Evolutionary conservation across 768 basidiomycete species (phyloP).

Genomic region (Boletus coccyginus): DNA sequence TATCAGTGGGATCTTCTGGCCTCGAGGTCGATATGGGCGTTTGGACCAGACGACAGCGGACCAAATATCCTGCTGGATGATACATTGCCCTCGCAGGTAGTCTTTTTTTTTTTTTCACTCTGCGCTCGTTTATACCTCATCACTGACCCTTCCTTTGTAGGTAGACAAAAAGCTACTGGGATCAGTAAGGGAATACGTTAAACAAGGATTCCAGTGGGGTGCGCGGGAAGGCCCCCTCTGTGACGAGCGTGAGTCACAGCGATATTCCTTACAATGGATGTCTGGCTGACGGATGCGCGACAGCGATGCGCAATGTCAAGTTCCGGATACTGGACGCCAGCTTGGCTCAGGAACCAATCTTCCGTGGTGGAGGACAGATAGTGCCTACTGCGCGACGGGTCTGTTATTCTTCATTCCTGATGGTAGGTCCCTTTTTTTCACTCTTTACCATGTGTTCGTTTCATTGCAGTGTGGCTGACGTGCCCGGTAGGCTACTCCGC

Average conservation of each 20-base stretch:
- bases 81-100: constrained; percentile 89
- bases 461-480: not conserved
- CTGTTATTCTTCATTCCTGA: constrained; percentile 98
- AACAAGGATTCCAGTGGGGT: constrained; percentile 99
- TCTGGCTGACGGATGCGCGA: not conserved
- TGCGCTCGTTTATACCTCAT: not conserved
- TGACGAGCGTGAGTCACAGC: constrained; percentile 86
- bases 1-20: constrained; percentile 99
- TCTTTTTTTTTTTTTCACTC: constrained; percentile 8
- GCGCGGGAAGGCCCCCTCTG: constrained; percentile 96
- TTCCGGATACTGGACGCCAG: constrained; percentile 93
- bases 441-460: constrained; percentile 4
- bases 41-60: constrained; percentile 95
- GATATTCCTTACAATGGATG: not conserved
- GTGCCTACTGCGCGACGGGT: constrained; percentile 98
- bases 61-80: constrained; percentile 94
- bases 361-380: constrained; percentile 96
- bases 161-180: constrained; percentile 91
- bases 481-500: constrained; percentile 77
- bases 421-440: constrained; percentile 60
- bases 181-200: constrained; percentile 91
- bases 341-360: constrained; percentile 94
- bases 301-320: constrained; percentile 98
- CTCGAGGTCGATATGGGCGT: constrained; percentile 98
- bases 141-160: constrained; percentile 34